These are phyloP conservation scores for Alternaria alternata DNA, from an alignment of 2,329 filamentous ascomycete genomes.

Conservation along the genomic window DNA sequence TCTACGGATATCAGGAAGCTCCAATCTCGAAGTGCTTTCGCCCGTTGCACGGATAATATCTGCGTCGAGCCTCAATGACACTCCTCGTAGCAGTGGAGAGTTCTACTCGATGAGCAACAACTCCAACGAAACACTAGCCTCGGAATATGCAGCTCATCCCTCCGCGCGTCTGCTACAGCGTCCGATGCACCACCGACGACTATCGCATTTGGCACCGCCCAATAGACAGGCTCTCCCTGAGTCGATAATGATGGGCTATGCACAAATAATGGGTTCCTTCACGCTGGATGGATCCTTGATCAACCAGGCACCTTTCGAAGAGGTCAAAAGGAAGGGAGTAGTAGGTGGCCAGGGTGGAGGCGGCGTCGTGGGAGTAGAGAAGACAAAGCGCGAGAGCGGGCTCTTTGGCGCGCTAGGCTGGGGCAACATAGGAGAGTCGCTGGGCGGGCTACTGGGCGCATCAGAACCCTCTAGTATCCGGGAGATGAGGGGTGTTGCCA, in stretches of 20 bases:
- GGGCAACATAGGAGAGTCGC: slow-evolving; percentile 84
- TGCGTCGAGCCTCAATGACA: slow-evolving; percentile 76
- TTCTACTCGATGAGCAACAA: slow-evolving; percentile 96
- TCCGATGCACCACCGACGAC: slow-evolving; percentile 38
- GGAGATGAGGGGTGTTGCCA: slow-evolving; percentile 89
- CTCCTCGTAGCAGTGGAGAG: slow-evolving; percentile 89
- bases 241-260: slow-evolving; percentile 96
- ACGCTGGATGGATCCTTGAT: slow-evolving; percentile 90
- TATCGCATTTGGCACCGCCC: slow-evolving; percentile 45
- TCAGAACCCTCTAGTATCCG: slow-evolving; percentile 92
- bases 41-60: slow-evolving; percentile 76
- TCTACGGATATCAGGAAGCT: slow-evolving; percentile 50
- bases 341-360: slow-evolving; percentile 83
- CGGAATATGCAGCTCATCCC: slow-evolving; percentile 73
- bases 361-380: slow-evolving; percentile 83
- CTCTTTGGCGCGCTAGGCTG: slow-evolving; percentile 86
- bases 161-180: slow-evolving; percentile 59
- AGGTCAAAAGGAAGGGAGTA: slow-evolving; percentile 93
- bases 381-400: slow-evolving; percentile 76
- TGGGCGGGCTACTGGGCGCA: slow-evolving; percentile 85
- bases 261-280: slow-evolving; percentile 91
- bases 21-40: slow-evolving; percentile 62
- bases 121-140: slow-evolving; percentile 90
- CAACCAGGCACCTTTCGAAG: slow-evolving; percentile 88
- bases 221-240: slow-evolving; percentile 65